Evolutionary conservation across 768 basidiomycete genomes (phyloP), one percentile per base, ranked within the genome.

Genomic region (Leccinum variicolor): DNA sequence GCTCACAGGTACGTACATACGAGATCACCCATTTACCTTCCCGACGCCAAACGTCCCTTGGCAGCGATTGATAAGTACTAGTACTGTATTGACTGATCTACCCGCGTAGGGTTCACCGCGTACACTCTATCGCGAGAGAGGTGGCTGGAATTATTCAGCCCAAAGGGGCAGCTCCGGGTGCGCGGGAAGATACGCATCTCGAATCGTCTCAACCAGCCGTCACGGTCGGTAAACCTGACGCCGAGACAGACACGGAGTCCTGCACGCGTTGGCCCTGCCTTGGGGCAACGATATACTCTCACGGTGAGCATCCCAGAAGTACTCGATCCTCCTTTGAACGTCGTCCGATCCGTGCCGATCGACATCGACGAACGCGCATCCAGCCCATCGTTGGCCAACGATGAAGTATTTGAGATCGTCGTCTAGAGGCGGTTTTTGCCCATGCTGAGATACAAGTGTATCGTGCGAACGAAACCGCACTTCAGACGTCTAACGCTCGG

Each of bases 371-470:
- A 19, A 36, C 45, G 15, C n/a, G 25, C 8, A 19, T 49, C 0
- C n/a, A 65, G 64, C n/a, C 47, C 54, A 15, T 54, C 55, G 13
- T 50, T 62, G 1, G 7, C 46, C 21, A 28, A 36, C 13, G 59
- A 61, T 15, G 59, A 61, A 23, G 1, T 1, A 21, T 54, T 56
- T 21, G 53, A 65, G 28, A 28, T 65, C 31, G 1, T 45, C 0
- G 11, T 65, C 28, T 46, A 58, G 54, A 54, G 47, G 43, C 52
- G 53, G 13, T 56, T 56, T 47, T 21, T n/a, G 4, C 41, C 41
- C n/a, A 43, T 62, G 53, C 45, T 65, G 14, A 3, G 57, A 28
- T 65, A 58, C 21, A 56, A 51, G 29, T 45, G 60, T 8, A 65
- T 64, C 52, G 25, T 31, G 39, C 56, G 56, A 52, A 64, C 63